A percentile compares a stretch with the other conserved stretches of the same genome.
These are phyloP conservation scores for Aspergillus olivimuriae DNA, from an alignment of 495 filamentous ascomycete species.

Conservation along the genomic window DNA sequence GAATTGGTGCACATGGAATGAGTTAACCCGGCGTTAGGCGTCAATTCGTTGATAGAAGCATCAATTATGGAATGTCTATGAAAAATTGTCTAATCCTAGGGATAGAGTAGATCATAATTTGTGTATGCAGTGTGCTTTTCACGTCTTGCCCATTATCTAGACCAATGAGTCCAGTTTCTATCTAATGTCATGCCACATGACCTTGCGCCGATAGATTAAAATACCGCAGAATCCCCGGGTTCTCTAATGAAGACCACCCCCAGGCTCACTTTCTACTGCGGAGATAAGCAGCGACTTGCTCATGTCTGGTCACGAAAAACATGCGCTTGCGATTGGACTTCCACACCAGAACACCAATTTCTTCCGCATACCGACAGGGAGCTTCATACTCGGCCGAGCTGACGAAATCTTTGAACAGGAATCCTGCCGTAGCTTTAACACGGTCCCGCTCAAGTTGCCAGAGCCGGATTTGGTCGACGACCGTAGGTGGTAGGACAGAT, in stretches of 20 bases:
- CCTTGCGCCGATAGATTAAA: not conserved
- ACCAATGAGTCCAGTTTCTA: too few species aligned
- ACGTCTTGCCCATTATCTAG: too few species aligned
- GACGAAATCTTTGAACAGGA: constrained; percentile 84
- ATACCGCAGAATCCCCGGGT: too few species aligned
- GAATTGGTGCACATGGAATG: too few species aligned
- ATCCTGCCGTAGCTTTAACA: constrained; percentile 75
- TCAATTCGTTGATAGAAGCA: too few species aligned
- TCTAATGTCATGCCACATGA: too few species aligned
- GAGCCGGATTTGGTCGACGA: constrained; percentile 93
- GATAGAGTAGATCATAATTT: too few species aligned
- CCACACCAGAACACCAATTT: constrained; percentile 89
- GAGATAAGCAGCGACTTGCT: constrained; percentile 77
- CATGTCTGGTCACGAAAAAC: constrained; percentile 82
- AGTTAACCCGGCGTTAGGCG: too few species aligned
- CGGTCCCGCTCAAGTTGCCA: constrained; percentile 97
- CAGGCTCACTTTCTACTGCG: constrained; percentile 52
- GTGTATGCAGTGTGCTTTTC: too few species aligned
- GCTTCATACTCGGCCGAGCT: constrained; percentile 68
- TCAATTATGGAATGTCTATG: too few species aligned
- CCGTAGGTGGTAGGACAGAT: constrained; percentile 81
- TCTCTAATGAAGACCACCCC: too few species aligned
- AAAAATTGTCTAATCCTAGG: too few species aligned
- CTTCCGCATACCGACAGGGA: constrained; percentile 72
- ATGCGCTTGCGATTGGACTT: constrained; percentile 67